A percentile compares a stretch with the other conserved stretches of the same genome.
phyloP scores from a whole-genome alignment of 768 basidiomycete species.

The Sporobolomyces pararoseus region DNA sequence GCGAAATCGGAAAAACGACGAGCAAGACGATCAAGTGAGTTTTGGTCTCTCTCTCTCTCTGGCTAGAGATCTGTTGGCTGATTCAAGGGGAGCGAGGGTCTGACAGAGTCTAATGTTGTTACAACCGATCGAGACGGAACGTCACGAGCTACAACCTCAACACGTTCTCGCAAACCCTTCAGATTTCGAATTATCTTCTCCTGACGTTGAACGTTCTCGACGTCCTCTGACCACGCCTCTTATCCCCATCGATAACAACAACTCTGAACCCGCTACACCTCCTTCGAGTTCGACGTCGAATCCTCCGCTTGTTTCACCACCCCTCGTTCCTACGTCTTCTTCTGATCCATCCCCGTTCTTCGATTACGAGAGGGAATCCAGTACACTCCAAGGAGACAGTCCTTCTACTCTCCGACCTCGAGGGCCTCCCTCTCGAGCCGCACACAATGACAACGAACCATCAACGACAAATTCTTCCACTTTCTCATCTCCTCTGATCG shows the following conservation, averaged over 20 bases:
- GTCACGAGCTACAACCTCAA: neutral
- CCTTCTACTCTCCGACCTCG: too few species aligned
- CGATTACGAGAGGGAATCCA: too few species aligned
- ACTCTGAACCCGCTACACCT: neutral
- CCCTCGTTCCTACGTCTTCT: neutral
- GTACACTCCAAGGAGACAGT: too few species aligned
- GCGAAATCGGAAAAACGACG: neutral
- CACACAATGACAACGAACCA: too few species aligned
- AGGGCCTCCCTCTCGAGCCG: too few species aligned
- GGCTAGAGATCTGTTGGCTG: neutral
- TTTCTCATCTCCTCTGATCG: neutral
- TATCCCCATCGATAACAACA: too few species aligned
- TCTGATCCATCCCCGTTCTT: neutral
- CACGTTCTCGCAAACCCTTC: constrained; percentile 10
- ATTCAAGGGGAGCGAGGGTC: too few species aligned
- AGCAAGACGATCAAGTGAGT: neutral
- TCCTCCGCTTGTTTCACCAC: neutral
- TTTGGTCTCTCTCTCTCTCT: neutral
- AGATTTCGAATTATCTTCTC: neutral
- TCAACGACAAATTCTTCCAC: neutral
- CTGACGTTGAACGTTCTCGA: neutral
- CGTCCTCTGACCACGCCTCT: neutral
- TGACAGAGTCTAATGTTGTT: neutral
- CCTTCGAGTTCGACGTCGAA: too few species aligned
- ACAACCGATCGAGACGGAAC: constrained; percentile 2